These are phyloP conservation scores for Fusarium avenaceum DNA, from an alignment of 2,329 filamentous ascomycete species.

Conservation along the genomic window DNA sequence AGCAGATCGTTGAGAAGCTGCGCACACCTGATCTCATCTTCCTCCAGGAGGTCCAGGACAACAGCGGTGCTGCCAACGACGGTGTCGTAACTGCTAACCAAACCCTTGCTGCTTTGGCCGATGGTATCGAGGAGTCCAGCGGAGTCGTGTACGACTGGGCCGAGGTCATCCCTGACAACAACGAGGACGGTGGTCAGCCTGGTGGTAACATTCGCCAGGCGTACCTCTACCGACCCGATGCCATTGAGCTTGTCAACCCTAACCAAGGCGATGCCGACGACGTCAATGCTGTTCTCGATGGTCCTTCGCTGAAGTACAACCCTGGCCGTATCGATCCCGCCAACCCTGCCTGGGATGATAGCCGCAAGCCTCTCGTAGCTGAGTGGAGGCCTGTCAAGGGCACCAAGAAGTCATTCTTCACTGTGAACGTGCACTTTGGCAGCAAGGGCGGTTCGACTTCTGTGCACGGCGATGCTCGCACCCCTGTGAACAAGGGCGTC, in stretches of 20 bases:
- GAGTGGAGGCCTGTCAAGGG: conserved; percentile 72
- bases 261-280: conserved; percentile 68
- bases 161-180: conserved; percentile 70
- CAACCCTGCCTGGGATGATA: conserved; percentile 70
- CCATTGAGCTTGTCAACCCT: conserved; percentile 70
- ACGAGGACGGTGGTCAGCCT: conserved; percentile 74
- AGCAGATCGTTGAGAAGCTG: conserved; percentile 75
- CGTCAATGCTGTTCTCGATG: conserved; percentile 68
- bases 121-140: conserved; percentile 63
- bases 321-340: conserved; percentile 75
- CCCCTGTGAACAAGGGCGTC: conserved; percentile 75
- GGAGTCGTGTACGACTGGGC: conserved; percentile 71
- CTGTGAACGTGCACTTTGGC: conserved; percentile 77
- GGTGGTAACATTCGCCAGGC: conserved; percentile 80
- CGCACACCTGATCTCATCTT: conserved; percentile 75
- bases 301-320: conserved; percentile 73
- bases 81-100: conserved; percentile 68
- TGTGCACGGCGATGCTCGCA: conserved; percentile 74
- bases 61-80: conserved; percentile 72
- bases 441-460: conserved; percentile 76
- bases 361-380: conserved; percentile 76
- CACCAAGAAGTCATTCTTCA: conserved; percentile 71
- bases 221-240: conserved; percentile 75
- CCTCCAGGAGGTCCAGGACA: conserved; percentile 79
- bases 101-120: conserved; percentile 69